These are phyloP conservation scores for Rhododendron griersonianum DNA, from an alignment of 148 eudicot genomes.

Conservation along the genomic window DNA sequence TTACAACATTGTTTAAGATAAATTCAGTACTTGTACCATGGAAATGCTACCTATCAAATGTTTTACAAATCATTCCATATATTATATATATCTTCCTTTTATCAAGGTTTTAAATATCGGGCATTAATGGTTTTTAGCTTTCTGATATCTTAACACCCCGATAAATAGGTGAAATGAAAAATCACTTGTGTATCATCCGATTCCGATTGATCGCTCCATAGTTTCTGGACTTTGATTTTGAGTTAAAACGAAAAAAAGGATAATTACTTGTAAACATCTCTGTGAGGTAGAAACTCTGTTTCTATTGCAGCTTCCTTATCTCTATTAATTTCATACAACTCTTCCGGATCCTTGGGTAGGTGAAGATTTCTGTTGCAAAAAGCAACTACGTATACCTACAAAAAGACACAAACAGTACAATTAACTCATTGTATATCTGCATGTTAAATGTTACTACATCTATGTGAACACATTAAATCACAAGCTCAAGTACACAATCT, in stretches of 20 bases:
- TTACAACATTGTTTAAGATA: not conserved
- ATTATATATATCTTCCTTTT: too few relatives aligned
- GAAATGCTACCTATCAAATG: not conserved
- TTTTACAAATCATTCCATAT: too few relatives aligned
- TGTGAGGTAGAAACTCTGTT: slow-evolving; percentile 36
- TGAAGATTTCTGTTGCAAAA: slow-evolving; percentile 31
- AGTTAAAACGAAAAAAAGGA: not conserved
- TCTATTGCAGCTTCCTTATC: slow-evolving; percentile 32
- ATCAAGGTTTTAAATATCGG: too few relatives aligned
- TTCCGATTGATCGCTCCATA: not conserved
- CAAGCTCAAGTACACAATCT: not conserved
- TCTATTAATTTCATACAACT: slow-evolving; percentile 32
- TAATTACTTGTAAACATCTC: slow-evolving; percentile 27
- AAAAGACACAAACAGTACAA: not conserved
- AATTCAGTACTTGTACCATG: not conserved
- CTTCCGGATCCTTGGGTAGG: slow-evolving; percentile 27
- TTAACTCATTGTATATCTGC: not conserved
- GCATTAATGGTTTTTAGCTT: too few relatives aligned
- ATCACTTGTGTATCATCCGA: too few relatives aligned
- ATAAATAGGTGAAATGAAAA: not conserved
- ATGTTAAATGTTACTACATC: not conserved
- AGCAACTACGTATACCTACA: slow-evolving; percentile 41
- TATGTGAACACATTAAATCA: not conserved
- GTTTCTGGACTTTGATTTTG: not conserved
- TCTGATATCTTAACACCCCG: too few relatives aligned